Evolutionary conservation across 495 filamentous ascomycete species (phyloP), one percentile per base, ranked within the genome.

Genomic region (Aspergillus affinis): DNA sequence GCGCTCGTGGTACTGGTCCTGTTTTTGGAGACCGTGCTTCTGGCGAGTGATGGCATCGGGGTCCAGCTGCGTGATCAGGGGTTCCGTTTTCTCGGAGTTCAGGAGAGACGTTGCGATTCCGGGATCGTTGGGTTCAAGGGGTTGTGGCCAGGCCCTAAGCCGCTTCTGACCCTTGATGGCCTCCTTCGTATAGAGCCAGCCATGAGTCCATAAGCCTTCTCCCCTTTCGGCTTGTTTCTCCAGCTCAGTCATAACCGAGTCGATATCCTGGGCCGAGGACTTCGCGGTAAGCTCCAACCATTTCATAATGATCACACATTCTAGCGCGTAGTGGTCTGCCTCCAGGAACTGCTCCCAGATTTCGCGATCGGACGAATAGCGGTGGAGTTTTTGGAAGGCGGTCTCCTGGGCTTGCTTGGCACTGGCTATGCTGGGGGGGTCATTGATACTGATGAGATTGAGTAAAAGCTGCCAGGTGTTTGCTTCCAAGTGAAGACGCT

Each of bases 91-190:
- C 27, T 86, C 84, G 4, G 81, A 75, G 51, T 77, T 82, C 46
- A 83, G 69, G 55, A 86, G 80, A 32, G 82, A 79, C 56, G 81
- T 78, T 44, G 82, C 77, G 26, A 87, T 78, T 49, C 78, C 80
- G 44, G 83, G 75, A 47, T 79, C 74, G 58, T 81, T 78, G 7
- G 83, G 86, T 54, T 88, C 87, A 53, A 88, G 76, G 30, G 81
- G 79, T 53, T 85, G 85, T 45, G 86, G 83, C 82, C 83, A 78
- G 72, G 82, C 71, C 44, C 84, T 76, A 54, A 94, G 66, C 52
- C 90, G 88, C 75, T 98, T 98, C 71, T 91, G 86, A 41, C 87
- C 82, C 76, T 98, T 98, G 70, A 98, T 89, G 18, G 87, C 86
- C 65, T 89, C 87, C 61, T 91, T 90, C 1, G 95, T 96, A 68